A percentile compares a stretch with the other conserved stretches of the same genome.
phyloP scores from a whole-genome alignment of 352 stramenopile genomes.

The Phytophthora aleatoria region DNA sequence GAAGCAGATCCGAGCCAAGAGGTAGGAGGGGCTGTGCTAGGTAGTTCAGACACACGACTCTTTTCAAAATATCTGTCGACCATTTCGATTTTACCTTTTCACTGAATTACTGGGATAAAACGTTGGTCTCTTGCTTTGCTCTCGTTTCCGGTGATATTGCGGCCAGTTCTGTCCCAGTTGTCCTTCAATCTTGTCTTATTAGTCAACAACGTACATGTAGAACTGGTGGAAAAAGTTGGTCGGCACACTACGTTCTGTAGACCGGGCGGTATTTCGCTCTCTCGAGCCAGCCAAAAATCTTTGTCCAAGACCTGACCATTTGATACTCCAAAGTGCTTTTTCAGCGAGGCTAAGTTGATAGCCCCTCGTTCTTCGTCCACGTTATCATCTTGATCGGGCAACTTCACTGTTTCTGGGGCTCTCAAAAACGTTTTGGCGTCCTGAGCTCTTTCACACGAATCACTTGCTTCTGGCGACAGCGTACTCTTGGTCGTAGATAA shows the following conservation, averaged over 20 bases:
- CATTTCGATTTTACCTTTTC: no score
- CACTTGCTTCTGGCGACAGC: not conserved
- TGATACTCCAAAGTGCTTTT: not conserved
- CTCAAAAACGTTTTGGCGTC: not conserved
- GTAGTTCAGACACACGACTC: not conserved
- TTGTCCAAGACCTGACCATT: not conserved
- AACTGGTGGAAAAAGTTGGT: no score
- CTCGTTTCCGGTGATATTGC: no score
- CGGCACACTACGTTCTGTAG: not conserved
- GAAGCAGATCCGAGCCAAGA: conserved; percentile 60
- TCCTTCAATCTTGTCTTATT: no score
- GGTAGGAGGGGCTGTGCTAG: conserved; percentile 19
- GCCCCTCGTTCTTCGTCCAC: not conserved
- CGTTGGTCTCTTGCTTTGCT: no score
- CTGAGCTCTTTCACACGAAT: not conserved
- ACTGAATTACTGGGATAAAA: no score
- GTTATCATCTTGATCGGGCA: not conserved
- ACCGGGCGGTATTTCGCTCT: not conserved
- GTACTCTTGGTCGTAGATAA: not conserved
- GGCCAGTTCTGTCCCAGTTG: no score
- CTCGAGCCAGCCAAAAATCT: not conserved
- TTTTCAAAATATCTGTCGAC: no score
- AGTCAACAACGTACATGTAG: no score
- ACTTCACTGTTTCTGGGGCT: not conserved
- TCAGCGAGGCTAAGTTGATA: not conserved